Conservation (phyloP, 805 yeast genomes). For the Ogataea siamensis region DNA sequence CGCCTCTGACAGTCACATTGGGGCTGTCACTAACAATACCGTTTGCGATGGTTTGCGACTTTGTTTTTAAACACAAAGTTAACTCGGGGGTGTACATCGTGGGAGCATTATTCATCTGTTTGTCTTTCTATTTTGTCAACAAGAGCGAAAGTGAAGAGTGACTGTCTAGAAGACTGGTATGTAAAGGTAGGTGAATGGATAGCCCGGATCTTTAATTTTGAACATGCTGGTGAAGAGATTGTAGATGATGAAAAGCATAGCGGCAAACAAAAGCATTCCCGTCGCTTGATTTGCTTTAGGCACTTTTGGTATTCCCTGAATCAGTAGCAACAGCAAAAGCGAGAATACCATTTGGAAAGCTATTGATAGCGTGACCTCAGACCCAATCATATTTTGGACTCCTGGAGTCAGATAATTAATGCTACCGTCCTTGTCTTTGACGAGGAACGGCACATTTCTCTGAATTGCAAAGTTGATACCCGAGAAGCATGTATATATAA, state of each 20-base stretch:
- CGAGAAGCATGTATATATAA: slow-evolving; percentile 47
- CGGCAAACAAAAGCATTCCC: slow-evolving; percentile 25
- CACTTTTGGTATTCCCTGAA: slow-evolving; percentile 23
- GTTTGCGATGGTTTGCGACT: slow-evolving; percentile 88
- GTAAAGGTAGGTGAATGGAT: slow-evolving; percentile 41
- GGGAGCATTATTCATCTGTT: slow-evolving; percentile 79
- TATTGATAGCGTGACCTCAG: slow-evolving; percentile 57
- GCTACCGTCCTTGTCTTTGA: slow-evolving; percentile 48
- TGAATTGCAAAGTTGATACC: slow-evolving; percentile 67
- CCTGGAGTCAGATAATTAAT: slow-evolving; percentile 59
- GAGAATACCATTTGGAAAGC: slow-evolving; percentile 49
- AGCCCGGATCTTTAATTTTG: slow-evolving; percentile 44
- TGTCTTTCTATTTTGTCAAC: slow-evolving; percentile 83
- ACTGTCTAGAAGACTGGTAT: slow-evolving; percentile 16
- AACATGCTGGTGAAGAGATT: slow-evolving; percentile 45
- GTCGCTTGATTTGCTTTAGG: slow-evolving; percentile 8
- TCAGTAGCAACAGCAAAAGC: slow-evolving; percentile 38
- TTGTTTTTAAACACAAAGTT: slow-evolving; percentile 62
- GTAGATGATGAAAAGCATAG: slow-evolving; percentile 37
- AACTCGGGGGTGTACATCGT: slow-evolving; percentile 62
- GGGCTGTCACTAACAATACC: slow-evolving; percentile 94
- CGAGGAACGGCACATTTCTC: slow-evolving; percentile 60
- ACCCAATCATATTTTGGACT: slow-evolving; percentile 64
- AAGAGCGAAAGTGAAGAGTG: slow-evolving; percentile 68
- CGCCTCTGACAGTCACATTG: slow-evolving; percentile 93